phyloP scores from a whole-genome alignment of 371 early-diverging fungal species.

The Apophysomyces trapeziformis region DNA sequence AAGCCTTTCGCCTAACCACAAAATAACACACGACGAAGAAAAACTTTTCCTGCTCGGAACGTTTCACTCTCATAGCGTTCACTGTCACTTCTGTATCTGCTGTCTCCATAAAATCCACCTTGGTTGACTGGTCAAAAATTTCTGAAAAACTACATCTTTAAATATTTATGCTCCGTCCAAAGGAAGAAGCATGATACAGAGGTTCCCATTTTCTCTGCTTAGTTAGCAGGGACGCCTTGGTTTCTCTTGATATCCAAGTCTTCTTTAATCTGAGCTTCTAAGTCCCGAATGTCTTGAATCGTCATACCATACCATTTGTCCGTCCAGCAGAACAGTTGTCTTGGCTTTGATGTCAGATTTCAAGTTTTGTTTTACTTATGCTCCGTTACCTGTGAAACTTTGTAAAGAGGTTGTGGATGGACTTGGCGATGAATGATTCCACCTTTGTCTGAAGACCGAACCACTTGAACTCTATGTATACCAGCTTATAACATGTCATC shows the following conservation, averaged over 20 bases:
- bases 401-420: conserved; percentile 40
- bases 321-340: conserved; percentile 74
- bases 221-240: conserved; percentile 20
- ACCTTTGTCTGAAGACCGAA: conserved; percentile 69
- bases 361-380: too few relatives aligned
- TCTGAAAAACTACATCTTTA: neutral
- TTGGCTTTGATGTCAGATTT: conserved; percentile 3
- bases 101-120: too few relatives aligned
- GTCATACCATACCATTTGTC: conserved; percentile 78
- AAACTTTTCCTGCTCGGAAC: too few relatives aligned
- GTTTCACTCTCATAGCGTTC: too few relatives aligned
- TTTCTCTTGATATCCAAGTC: conserved; percentile 52
- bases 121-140: too few relatives aligned
- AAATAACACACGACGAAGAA: too few relatives aligned
- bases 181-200: neutral
- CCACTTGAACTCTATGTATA: conserved; percentile 78
- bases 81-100: too few relatives aligned
- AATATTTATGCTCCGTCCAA: neutral
- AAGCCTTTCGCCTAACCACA: too few relatives aligned
- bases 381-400: conserved; percentile 43
- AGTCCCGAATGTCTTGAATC: conserved; percentile 65
- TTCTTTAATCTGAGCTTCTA: conserved; percentile 67
- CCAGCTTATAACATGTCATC: conserved; percentile 82
- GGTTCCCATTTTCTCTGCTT: neutral
- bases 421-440: conserved; percentile 57